These are phyloP conservation scores for Rosa persica DNA, from an alignment of 306 rosid species.

Conservation along the genomic window DNA sequence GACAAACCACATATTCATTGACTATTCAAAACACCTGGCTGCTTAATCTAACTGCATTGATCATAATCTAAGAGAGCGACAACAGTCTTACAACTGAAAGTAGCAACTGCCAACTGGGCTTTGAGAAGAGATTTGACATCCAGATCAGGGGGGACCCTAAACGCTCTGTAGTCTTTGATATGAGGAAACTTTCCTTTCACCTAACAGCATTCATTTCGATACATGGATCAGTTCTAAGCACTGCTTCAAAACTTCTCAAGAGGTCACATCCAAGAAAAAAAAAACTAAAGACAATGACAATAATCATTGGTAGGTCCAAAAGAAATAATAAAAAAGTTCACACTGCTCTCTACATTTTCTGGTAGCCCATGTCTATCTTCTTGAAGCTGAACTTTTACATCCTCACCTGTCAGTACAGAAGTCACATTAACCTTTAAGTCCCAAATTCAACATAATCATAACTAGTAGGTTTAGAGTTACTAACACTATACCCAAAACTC, in stretches of 20 bases:
- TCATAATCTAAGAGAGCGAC: neutral
- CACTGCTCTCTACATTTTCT: slow-evolving; percentile 40
- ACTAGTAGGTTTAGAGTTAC: neutral
- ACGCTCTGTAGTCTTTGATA: slow-evolving; percentile 62
- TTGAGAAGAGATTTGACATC: slow-evolving; percentile 69
- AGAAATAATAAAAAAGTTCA: neutral
- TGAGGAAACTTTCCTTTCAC: slow-evolving; percentile 85
- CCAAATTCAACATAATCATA: slow-evolving; percentile 1
- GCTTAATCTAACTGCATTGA: slow-evolving; percentile 9
- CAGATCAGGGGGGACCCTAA: slow-evolving; percentile 50
- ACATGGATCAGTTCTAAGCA: slow-evolving; percentile 11
- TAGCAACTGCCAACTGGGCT: slow-evolving; percentile 62
- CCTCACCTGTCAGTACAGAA: slow-evolving; percentile 58
- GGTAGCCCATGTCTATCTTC: slow-evolving; percentile 67
- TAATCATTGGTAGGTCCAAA: neutral
- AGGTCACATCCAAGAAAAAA: too few species aligned
- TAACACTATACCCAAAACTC: slow-evolving; percentile 53
- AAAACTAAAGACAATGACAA: neutral
- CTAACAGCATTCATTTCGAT: slow-evolving; percentile 34
- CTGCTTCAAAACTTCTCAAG: slow-evolving; percentile 1
- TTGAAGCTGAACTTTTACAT: slow-evolving; percentile 68
- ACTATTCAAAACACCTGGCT: neutral
- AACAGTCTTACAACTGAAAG: slow-evolving; percentile 57
- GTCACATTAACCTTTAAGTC: neutral
- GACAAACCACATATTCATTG: slow-evolving; percentile 9